Evolutionary conservation across 805 yeast species (phyloP).

Genomic region (Starmerella apicola): DNA sequence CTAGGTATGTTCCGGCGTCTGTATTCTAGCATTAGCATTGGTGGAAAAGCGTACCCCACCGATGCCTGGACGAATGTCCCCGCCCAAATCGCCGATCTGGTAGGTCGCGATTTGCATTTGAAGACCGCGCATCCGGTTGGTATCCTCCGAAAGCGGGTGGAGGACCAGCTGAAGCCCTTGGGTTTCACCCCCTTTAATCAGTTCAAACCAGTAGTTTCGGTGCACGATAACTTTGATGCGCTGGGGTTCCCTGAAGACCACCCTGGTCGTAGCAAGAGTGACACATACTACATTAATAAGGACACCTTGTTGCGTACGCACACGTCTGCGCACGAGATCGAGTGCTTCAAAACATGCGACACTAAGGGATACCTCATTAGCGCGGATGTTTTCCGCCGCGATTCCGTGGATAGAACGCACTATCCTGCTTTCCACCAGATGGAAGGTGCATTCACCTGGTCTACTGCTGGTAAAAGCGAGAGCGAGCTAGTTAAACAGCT

Average conservation of each 20-base stretch:
- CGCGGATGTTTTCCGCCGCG: conserved; percentile 93
- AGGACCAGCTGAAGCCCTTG: conserved; percentile 46
- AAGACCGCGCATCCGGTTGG: conserved; percentile 80
- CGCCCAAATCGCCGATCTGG: conserved; percentile 51
- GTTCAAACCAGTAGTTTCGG: conserved; percentile 73
- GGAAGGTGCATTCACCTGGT: conserved; percentile 93
- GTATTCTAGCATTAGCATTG: conserved; percentile 3
- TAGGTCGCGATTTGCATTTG: conserved; percentile 62
- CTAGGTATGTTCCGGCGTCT: neutral
- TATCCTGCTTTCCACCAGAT: conserved; percentile 96
- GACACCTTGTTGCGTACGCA: conserved; percentile 72
- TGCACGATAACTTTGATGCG: conserved; percentile 76
- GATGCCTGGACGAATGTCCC: conserved; percentile 85
- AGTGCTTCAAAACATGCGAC: conserved; percentile 53
- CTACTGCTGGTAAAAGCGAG: conserved; percentile 33
- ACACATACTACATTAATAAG: conserved; percentile 79
- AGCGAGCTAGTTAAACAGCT: conserved; percentile 39
- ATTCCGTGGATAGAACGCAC: conserved; percentile 89
- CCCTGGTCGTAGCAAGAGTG: conserved; percentile 85
- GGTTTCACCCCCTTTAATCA: conserved; percentile 66
- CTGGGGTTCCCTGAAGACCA: conserved; percentile 85
- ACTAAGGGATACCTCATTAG: conserved; percentile 85
- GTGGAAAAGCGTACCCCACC: conserved; percentile 25
- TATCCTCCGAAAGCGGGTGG: conserved; percentile 63
- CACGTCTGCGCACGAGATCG: conserved; percentile 92